phyloP scores from a whole-genome alignment of 345 rosid genomes.

The Acer negundo region DNA sequence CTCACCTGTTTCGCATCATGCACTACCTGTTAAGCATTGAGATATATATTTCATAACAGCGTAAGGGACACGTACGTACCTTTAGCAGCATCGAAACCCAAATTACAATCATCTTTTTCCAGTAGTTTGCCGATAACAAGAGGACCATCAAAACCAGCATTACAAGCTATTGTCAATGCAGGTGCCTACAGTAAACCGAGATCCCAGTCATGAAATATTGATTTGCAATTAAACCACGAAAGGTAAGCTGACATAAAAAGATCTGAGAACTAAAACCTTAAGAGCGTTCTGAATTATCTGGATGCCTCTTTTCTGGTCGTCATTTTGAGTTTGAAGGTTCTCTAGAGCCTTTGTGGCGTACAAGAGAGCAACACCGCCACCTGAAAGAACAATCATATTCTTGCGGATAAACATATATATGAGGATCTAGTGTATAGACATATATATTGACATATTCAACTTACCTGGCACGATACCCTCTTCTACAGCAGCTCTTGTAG shows the following conservation, averaged over 20 bases:
- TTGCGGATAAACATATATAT: too few species aligned
- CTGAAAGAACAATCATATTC: conserved; percentile 32
- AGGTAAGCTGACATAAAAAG: background rate
- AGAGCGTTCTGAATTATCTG: conserved; percentile 80
- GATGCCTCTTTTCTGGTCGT: conserved; percentile 80
- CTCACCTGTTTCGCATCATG: conserved; percentile 45
- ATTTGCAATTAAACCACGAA: conserved; percentile 10
- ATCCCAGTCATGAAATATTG: conserved; percentile 15
- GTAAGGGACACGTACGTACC: conserved; percentile 35
- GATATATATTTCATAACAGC: background rate
- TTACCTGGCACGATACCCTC: conserved; percentile 96
- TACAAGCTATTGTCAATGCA: conserved; percentile 64
- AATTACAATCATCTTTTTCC: conserved; percentile 66
- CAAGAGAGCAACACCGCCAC: conserved; percentile 94
- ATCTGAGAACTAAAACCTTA: conserved; percentile 48
- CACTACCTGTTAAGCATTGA: background rate
- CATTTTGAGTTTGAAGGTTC: conserved; percentile 63
- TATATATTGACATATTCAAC: background rate
- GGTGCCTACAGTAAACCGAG: conserved; percentile 59
- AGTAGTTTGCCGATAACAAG: conserved; percentile 66
- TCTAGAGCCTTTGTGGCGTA: conserved; percentile 72
- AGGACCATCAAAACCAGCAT: conserved; percentile 84
- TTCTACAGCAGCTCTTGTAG: conserved; percentile 96
- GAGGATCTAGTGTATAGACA: background rate
- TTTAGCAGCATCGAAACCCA: conserved; percentile 92